Base-by-base conservation (phyloP, 2,329 filamentous ascomycete genomes). In the Phialophora chinensis region DNA sequence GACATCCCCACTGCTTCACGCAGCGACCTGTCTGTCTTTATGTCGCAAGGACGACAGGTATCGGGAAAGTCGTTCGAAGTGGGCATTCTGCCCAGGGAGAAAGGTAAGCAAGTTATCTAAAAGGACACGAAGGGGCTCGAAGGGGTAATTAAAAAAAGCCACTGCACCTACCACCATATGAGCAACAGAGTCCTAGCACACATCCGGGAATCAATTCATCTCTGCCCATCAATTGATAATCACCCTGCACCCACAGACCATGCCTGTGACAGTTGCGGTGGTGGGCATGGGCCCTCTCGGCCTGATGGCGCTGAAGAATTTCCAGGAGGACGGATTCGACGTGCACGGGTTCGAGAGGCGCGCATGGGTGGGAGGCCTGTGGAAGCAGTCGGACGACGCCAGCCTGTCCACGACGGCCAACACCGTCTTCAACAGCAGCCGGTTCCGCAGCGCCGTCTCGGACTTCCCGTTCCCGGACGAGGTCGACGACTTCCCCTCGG, bases 301-400 rank as follows among this genome's bases (percentile, higher is more conserved):
- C 3, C 52, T 69, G 23, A 65, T 65, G 52, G 65, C 60, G 38
- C 3, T 79, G 42, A 82, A 83, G 71, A 79, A 76, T 2, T 72
- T 83, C 10, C 75, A 75, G 11, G 80, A 82, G 63, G 80, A 80
- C 73, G 81, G 80, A 1, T 82, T 82, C 67, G 72, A 76, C n/a
- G 79, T 77, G 3, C 79, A 77, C 1, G 71, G 75, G 0, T 81
- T 76, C 60, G 80, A 83, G 72, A 74, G 77, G 23, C 72, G 79
- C n/a, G 68, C 69, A 11, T 74, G 76, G 49, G 78, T 81, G 17
- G 80, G 80, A n/a, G 80, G 80, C 0, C 72, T 83, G 2, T 83
- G 80, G 81, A 77, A 78, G 2, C 80, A 78, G 65, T 77, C 77
- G 1, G 73, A 78, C 0, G 77, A 82, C 57, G 47, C 52, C 8